phyloP scores from a whole-genome alignment of 345 rosid genomes.

The Citrus reticulata region DNA sequence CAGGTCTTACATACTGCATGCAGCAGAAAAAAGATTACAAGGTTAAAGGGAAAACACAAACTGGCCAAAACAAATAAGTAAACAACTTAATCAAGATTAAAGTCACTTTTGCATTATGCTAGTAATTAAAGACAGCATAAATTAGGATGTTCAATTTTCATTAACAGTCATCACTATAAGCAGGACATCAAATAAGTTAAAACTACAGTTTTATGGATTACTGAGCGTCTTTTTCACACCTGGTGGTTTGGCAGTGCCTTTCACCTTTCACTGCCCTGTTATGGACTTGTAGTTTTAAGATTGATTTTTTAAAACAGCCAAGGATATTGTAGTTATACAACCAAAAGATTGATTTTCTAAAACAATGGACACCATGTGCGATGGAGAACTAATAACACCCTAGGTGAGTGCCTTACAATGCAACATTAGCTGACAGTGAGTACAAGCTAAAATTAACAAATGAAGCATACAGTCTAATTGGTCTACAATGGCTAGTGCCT shows the following conservation, averaged over 20 bases:
- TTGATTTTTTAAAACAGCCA: not conserved
- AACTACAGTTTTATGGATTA: not conserved
- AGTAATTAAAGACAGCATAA: not conserved
- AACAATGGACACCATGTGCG: not conserved
- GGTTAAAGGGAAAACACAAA: constrained; percentile 16
- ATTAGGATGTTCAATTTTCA: not conserved
- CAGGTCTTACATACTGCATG: constrained; percentile 98
- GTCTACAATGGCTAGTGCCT: not conserved
- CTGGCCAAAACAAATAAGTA: constrained; percentile 1
- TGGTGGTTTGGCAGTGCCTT: too few species aligned
- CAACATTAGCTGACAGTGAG: too few species aligned
- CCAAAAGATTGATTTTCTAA: not conserved
- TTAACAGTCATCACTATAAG: not conserved
- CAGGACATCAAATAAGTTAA: not conserved
- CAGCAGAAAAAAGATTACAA: constrained; percentile 22
- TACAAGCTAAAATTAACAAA: not conserved
- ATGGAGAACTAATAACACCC: too few species aligned
- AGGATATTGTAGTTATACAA: not conserved
- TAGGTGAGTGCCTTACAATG: too few species aligned
- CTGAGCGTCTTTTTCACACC: too few species aligned
- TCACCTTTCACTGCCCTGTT: too few species aligned
- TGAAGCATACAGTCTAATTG: not conserved
- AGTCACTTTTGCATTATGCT: constrained; percentile 1
- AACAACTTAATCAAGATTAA: constrained; percentile 5
- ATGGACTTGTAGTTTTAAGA: too few species aligned